A percentile compares a stretch with the other conserved stretches of the same genome.
Conservation (phyloP, 345 rosid species). For the Chamaenerion angustifolium region DNA sequence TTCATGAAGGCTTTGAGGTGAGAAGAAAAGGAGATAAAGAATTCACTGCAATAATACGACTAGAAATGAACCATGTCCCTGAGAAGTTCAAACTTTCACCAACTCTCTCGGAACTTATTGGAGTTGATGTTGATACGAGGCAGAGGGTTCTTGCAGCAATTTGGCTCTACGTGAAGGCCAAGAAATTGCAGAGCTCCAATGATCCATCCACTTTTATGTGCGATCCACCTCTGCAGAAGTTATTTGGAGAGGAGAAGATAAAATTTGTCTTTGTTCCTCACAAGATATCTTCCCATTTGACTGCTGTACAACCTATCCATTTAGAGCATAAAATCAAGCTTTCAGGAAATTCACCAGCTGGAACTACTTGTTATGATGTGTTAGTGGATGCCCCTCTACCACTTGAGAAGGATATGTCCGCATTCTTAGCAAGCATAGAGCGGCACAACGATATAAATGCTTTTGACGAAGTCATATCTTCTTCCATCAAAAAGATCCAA, state of each 20-base stretch:
- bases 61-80: constrained; percentile 12
- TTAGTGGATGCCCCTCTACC: constrained; percentile 13
- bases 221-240: constrained; percentile 15
- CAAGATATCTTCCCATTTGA: constrained; percentile 10
- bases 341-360: constrained; percentile 14
- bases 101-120: constrained; percentile 10
- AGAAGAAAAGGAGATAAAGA: constrained; percentile 15
- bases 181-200: constrained; percentile 10
- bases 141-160: constrained; percentile 13
- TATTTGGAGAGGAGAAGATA: constrained; percentile 12
- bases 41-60: constrained; percentile 8
- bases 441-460: constrained; percentile 11
- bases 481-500: constrained; percentile 11
- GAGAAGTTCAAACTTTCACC: constrained; percentile 16
- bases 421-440: constrained; percentile 5
- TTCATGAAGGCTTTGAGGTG: constrained; percentile 16
- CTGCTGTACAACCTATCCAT: constrained; percentile 12
- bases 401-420: constrained; percentile 12
- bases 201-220: constrained; percentile 12
- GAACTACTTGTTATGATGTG: constrained; percentile 14
- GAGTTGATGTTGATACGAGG: constrained; percentile 11
- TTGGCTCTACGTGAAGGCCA: constrained; percentile 14
- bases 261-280: constrained; percentile 9
- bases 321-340: constrained; percentile 15
- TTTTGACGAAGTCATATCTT: constrained; percentile 7